These are phyloP conservation scores for Spraguea lophii DNA, from an alignment of 371 early-diverging fungal species.

Conservation along the genomic window DNA sequence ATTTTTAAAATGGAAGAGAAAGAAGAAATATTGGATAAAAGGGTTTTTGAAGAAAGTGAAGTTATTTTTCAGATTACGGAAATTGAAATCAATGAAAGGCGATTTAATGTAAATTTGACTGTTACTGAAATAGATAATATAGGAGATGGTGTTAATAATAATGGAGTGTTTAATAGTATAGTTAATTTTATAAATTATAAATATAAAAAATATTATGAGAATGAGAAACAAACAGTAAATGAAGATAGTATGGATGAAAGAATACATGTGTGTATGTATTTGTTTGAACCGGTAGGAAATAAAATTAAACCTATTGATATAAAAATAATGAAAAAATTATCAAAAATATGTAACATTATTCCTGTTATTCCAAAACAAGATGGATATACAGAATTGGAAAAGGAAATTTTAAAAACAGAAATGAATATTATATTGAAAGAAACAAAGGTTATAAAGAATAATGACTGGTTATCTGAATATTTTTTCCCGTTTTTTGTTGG, in stretches of 20 bases:
- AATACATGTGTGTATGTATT: constrained; percentile 40
- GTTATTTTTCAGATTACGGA: constrained; percentile 14
- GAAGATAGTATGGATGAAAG: constrained; percentile 28
- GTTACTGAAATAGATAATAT: constrained; percentile 35
- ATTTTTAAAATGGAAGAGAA: background rate
- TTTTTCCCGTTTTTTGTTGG: too few relatives aligned
- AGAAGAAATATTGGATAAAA: background rate
- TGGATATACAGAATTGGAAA: constrained; percentile 17
- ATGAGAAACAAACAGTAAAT: constrained; percentile 29
- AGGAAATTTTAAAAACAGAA: background rate
- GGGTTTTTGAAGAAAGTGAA: background rate
- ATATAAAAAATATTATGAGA: constrained; percentile 27
- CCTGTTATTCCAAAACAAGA: constrained; percentile 42
- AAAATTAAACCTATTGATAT: constrained; percentile 26
- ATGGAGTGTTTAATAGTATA: constrained; percentile 21
- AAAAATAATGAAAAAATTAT: constrained; percentile 33
- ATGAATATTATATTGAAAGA: too few relatives aligned
- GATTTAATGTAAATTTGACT: constrained; percentile 26
- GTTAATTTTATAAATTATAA: constrained; percentile 19
- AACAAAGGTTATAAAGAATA: too few relatives aligned
- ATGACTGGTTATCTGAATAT: too few relatives aligned
- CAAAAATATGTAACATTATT: constrained; percentile 34
- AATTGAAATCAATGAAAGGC: constrained; percentile 16
- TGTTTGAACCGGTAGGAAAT: constrained; percentile 21
- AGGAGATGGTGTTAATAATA: constrained; percentile 32